Conservation (phyloP, 2,329 filamentous ascomycete species). For the Fusarium sp. region DNA sequence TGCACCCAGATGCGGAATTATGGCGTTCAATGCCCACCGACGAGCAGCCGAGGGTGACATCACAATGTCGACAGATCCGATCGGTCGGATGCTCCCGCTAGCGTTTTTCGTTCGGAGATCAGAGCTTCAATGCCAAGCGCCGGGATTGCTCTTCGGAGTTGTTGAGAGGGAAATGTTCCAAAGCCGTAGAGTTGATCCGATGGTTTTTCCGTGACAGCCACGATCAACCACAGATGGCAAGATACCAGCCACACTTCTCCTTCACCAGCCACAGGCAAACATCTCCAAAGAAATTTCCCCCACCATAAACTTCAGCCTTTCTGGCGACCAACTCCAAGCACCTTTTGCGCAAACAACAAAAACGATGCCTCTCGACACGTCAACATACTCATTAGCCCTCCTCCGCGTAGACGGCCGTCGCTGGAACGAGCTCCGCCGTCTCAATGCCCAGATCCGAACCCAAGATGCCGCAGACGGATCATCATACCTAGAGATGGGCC, state of each 20-base stretch:
- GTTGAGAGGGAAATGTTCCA: slow-evolving; percentile 30
- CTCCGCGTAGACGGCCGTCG: slow-evolving; percentile 83
- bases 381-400: slow-evolving; percentile 86
- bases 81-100: background rate
- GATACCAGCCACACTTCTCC: slow-evolving; percentile 28
- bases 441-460: slow-evolving; percentile 88
- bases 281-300: slow-evolving; percentile 37
- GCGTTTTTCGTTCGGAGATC: slow-evolving; percentile 23
- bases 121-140: background rate
- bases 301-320: slow-evolving; percentile 34
- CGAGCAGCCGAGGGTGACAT: slow-evolving; percentile 15
- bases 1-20: slow-evolving; percentile 10
- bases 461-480: slow-evolving; percentile 93
- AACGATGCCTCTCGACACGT: slow-evolving; percentile 91
- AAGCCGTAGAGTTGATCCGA: slow-evolving; percentile 38
- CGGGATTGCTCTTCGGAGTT: slow-evolving; percentile 2
- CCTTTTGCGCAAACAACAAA: slow-evolving; percentile 5
- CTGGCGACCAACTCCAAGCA: slow-evolving; percentile 9
- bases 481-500: slow-evolving; percentile 94
- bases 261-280: slow-evolving; percentile 28
- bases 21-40: background rate
- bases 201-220: slow-evolving; percentile 23
- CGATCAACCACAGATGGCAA: background rate
- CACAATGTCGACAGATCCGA: slow-evolving; percentile 4
- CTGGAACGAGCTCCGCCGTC: slow-evolving; percentile 94